A percentile compares a stretch with the other conserved stretches of the same genome.
Conservation (phyloP, 371 early-diverging fungal species). For the Mucor mucedo region DNA sequence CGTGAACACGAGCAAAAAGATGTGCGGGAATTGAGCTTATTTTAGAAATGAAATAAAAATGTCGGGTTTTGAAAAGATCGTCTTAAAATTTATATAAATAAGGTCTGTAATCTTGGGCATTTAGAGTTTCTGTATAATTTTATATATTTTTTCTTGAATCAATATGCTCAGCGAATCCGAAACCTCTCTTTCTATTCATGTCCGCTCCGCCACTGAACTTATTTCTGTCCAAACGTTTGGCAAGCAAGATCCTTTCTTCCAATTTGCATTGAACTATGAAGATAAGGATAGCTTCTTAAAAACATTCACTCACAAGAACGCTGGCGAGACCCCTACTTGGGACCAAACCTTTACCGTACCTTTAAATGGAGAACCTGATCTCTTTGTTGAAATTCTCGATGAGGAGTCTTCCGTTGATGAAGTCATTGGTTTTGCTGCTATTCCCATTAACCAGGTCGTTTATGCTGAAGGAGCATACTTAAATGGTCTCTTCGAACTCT, state of each 20-base stretch:
- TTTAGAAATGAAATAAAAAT: background rate
- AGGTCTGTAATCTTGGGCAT: background rate
- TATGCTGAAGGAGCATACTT: conserved; percentile 54
- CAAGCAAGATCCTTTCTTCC: conserved; percentile 66
- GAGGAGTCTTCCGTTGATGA: conserved; percentile 53
- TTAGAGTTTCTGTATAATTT: background rate
- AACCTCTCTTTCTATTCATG: conserved; percentile 45
- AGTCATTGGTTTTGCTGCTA: conserved; percentile 65
- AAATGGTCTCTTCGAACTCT: conserved; percentile 57
- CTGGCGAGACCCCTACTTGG: conserved; percentile 60
- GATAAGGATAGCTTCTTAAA: conserved; percentile 56
- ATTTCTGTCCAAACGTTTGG: conserved; percentile 51
- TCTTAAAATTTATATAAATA: background rate
- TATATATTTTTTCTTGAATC: background rate
- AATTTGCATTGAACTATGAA: conserved; percentile 50
- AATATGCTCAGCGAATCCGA: conserved; percentile 22
- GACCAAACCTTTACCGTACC: conserved; percentile 59
- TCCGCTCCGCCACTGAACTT: conserved; percentile 49
- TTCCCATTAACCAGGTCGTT: conserved; percentile 62
- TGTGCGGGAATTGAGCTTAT: background rate
- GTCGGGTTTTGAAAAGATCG: too few relatives aligned
- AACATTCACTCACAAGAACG: conserved; percentile 61
- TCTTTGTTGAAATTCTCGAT: conserved; percentile 63
- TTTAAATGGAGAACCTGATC: conserved; percentile 53
- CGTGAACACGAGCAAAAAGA: background rate